A percentile compares a stretch with the other conserved stretches of the same genome.
Evolutionary conservation across 805 yeast genomes (phyloP).

Genomic region (Kodamaea kaohsiungensis): DNA sequence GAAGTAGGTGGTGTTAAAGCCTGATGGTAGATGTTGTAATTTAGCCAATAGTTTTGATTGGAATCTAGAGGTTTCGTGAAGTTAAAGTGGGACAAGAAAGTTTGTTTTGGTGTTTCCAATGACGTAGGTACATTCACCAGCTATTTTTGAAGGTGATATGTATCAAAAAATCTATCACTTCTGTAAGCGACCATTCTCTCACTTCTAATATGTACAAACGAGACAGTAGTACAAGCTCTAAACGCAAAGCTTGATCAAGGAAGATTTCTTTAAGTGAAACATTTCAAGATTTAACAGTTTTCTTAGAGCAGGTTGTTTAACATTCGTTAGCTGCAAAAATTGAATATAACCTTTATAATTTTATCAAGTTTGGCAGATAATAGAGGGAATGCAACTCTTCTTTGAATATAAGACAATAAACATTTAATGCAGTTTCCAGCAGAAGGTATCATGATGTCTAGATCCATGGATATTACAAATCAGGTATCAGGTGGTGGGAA

Average conservation of each 20-base stretch:
- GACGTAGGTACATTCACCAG: neutral
- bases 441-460: neutral
- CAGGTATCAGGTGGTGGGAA: neutral
- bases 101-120: neutral
- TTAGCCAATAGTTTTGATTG: no score
- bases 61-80: no score
- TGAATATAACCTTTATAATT: neutral
- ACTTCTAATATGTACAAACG: neutral
- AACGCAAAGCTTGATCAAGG: neutral
- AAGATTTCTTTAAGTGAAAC: neutral
- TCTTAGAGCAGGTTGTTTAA: no score
- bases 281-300: no score
- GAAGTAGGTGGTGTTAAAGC: neutral
- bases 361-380: no score
- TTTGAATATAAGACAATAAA: neutral
- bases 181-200: neutral
- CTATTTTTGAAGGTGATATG: neutral
- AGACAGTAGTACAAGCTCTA: neutral
- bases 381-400: neutral
- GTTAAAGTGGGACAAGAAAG: neutral
- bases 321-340: neutral
- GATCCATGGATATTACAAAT: neutral
- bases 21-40: neutral
- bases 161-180: neutral
- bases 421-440: neutral